Conservation (phyloP, 2,329 filamentous ascomycete species). For the Karstenula rhodostoma region DNA sequence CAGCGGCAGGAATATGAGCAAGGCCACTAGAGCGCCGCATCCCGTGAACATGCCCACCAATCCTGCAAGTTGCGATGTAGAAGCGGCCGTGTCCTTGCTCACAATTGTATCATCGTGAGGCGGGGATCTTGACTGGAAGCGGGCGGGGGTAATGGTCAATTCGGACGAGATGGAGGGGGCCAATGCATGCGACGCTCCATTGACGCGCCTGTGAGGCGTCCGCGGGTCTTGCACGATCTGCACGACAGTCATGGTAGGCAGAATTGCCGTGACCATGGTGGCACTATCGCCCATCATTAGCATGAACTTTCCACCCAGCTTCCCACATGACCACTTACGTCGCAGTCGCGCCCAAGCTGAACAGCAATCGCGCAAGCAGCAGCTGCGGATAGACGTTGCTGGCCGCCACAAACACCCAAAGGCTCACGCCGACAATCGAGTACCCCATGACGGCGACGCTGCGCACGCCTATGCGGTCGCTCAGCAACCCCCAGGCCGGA, state of each 20-base stretch:
- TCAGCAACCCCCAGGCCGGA: constrained; percentile 79
- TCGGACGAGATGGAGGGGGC: constrained; percentile 76
- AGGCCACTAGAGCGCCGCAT: constrained; percentile 85
- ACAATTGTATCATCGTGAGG: constrained; percentile 14
- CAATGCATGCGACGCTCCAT: constrained; percentile 63
- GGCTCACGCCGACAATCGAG: constrained; percentile 76
- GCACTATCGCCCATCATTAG: constrained; percentile 52
- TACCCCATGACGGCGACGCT: constrained; percentile 76
- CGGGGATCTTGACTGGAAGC: constrained; percentile 50
- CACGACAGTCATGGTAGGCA: constrained; percentile 71
- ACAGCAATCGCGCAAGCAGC: constrained; percentile 82
- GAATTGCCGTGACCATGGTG: constrained; percentile 96
- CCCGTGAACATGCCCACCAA: constrained; percentile 93
- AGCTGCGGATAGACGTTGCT: constrained; percentile 88
- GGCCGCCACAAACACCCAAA: constrained; percentile 85
- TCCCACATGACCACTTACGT: constrained; percentile 59
- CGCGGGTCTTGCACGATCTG: constrained; percentile 37
- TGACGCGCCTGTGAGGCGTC: constrained; percentile 37
- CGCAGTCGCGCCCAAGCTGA: constrained; percentile 91
- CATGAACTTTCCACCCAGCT: not conserved
- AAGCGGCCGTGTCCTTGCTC: constrained; percentile 43
- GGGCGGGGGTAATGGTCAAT: constrained; percentile 73
- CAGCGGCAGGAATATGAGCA: constrained; percentile 83
- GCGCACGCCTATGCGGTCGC: constrained; percentile 78
- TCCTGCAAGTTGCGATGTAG: constrained; percentile 76